Conservation (phyloP, 208 protist species). For the Phytomonas sp. region DNA sequence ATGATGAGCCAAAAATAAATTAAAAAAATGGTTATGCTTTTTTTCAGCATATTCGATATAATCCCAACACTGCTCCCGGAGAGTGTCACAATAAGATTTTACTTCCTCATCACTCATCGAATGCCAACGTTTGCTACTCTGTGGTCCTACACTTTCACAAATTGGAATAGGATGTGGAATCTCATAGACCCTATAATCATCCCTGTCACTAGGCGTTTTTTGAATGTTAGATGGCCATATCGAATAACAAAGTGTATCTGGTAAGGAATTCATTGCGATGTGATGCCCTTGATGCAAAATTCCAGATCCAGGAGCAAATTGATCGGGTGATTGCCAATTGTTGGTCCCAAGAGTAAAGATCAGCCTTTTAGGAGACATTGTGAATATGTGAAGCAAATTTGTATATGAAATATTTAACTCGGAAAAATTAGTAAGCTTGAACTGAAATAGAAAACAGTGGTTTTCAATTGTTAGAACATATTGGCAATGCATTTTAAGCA, state of each 20-base stretch:
- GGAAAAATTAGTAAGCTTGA: constrained; percentile 1
- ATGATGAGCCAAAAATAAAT: constrained; percentile 68
- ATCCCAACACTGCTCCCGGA: constrained; percentile 32
- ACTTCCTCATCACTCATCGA: constrained; percentile 60
- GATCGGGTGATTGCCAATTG: constrained; percentile 61
- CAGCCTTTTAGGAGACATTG: constrained; percentile 48
- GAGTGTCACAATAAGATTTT: constrained; percentile 37
- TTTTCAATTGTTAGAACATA: background rate
- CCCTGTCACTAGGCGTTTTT: constrained; percentile 41
- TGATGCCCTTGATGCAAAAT: constrained; percentile 77
- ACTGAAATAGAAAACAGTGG: constrained; percentile 6
- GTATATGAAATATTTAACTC: background rate
- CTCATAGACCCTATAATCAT: constrained; percentile 70
- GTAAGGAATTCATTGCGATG: constrained; percentile 46
- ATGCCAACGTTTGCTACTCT: constrained; percentile 70
- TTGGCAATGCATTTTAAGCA: background rate
- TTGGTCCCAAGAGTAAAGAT: constrained; percentile 73
- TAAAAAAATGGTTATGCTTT: constrained; percentile 39
- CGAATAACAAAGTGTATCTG: constrained; percentile 45
- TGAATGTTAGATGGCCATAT: constrained; percentile 67
- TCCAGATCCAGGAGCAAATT: constrained; percentile 70
- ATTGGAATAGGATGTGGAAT: constrained; percentile 69
- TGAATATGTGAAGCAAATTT: constrained; percentile 12
- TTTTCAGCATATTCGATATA: constrained; percentile 70
- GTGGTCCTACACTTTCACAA: constrained; percentile 65